These are phyloP conservation scores for Microbotryum silenes-acaulis DNA, from an alignment of 1,284 basidiomycete genomes.

Conservation along the genomic window DNA sequence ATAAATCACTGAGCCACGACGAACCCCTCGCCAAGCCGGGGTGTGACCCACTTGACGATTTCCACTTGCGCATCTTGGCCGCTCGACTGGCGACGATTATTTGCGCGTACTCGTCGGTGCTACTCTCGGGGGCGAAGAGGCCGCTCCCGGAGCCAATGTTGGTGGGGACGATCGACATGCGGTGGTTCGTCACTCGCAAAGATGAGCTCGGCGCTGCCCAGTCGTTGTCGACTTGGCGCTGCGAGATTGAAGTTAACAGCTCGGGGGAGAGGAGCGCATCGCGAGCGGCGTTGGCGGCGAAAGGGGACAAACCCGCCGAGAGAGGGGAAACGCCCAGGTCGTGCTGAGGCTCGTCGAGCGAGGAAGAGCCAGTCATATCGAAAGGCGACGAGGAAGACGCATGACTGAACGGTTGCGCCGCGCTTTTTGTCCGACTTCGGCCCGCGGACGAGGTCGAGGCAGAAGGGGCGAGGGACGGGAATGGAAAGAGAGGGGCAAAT, in stretches of 20 bases:
- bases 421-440: not conserved
- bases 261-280: not conserved
- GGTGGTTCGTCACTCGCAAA: conserved; percentile 10
- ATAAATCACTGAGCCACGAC: conserved; percentile 28
- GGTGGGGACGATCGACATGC: conserved; percentile 22
- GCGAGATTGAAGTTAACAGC: conserved; percentile 1
- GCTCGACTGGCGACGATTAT: conserved; percentile 50
- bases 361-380: not conserved
- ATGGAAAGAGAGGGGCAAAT: conserved; percentile 23
- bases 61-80: conserved; percentile 51
- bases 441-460: not conserved
- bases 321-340: conserved; percentile 15
- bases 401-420: too few species aligned
- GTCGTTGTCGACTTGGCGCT: conserved; percentile 12
- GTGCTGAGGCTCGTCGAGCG: conserved; percentile 19
- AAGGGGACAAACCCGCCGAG: conserved; percentile 5
- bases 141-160: not conserved
- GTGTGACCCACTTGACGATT: conserved; percentile 32
- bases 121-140: not conserved
- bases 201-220: not conserved
- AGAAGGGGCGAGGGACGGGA: not conserved
- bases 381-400: not conserved
- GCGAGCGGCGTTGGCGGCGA: not conserved
- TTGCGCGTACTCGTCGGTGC: conserved; percentile 47
- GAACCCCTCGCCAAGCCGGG: not conserved